Base-by-base conservation (phyloP, 164 flowering plant genomes). In the Tetracentron sinense region DNA sequence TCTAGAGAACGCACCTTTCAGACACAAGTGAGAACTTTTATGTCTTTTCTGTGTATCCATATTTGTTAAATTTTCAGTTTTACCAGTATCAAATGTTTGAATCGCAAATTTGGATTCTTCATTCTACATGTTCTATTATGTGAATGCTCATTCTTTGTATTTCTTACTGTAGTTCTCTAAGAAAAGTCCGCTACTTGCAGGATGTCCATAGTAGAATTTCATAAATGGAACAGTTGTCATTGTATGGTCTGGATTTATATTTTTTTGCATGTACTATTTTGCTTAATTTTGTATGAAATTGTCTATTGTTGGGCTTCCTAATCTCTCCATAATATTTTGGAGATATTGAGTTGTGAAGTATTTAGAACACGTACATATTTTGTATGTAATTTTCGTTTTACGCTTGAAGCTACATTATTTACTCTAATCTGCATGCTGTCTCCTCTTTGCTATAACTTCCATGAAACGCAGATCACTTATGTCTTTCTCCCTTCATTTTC, bases 401-500 rank as follows among this genome's bases (percentile, higher is more conserved):
- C n/a, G n/a, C n/a, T n/a, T n/a, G n/a, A n/a, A n/a, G n/a, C n/a
- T n/a, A n/a, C n/a, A n/a, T n/a, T n/a, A 4, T 21, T 19, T 22
- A 52, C 31, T 22, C 7, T 11, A 7, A 2, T 44, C 15, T 54
- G 33, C 46, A 60, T 14, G 1, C n/a, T 5, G 14, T 48, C 23
- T 29, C 42, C 27, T 46, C 27, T 46, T 46, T 31, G 29, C n/a
- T 29, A 10, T 38, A 16, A 38, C 8, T 8, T 38, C 6, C 19
- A 52, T n/a, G n/a, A 42, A 31, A 31, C 26, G 26, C 19, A 48
- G 42, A n/a, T n/a, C n/a, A n/a, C n/a, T n/a, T 42, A 25, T 11
- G 27, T 62, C 53, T 27, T 69, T 60, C 57, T 52, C 27, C 30
- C 0, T 64, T 63, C 54, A 7, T n/a, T n/a, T n/a, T n/a, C n/a